Base-by-base conservation (phyloP, 108 stramenopile species). In the Mayamaea pseudoterrestris region DNA sequence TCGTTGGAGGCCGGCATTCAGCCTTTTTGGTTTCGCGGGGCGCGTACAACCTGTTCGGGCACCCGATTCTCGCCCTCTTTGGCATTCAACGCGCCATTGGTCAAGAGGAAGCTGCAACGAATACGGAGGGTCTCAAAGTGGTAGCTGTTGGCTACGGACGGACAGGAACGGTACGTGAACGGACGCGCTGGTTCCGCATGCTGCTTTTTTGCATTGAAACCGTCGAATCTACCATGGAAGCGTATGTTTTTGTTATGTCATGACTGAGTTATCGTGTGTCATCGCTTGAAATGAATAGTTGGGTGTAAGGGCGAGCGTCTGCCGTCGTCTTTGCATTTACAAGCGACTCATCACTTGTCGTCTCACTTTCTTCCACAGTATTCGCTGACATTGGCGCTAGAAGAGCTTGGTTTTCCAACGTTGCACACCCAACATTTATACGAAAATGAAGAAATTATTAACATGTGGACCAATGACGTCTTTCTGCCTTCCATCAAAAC, bases 351-450 rank as follows among this genome's bases (percentile, higher is more conserved):
- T 49, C 18, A 34, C 31, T 16, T 18, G 5, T 14, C 27, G 29
- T 30, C 11, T 14, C 3, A 18, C 13, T 8, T 17, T 48, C 30
- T 13, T 30, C 36, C 20, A 44, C 42, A 73, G 66, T 85, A 78
- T 52, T 85, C 83, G 11, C 46, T 85, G 17, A 73, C 73, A 14
- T 39, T 85, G 29, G 83, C 83, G 3, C 66, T 85, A 29, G 83
- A 85, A 27, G 71, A 69, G 41, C 53, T 85, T 32, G 83, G 78
- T 7, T 72, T 63, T 36, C 71, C 71, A 5, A 76, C 78, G 1
- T 49, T 85, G 40, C 83, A 85, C 59, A 85, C 83, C 0, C 83
- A 85, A 47, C 83, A 85, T 58, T 53, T 85, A 42, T 80, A 80
- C 58, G 78, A 85, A 40, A 61, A 77, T 42, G 47, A 52, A 0